phyloP scores from a whole-genome alignment of 2,329 filamentous ascomycete genomes.

The Hypomyces rosellus region DNA sequence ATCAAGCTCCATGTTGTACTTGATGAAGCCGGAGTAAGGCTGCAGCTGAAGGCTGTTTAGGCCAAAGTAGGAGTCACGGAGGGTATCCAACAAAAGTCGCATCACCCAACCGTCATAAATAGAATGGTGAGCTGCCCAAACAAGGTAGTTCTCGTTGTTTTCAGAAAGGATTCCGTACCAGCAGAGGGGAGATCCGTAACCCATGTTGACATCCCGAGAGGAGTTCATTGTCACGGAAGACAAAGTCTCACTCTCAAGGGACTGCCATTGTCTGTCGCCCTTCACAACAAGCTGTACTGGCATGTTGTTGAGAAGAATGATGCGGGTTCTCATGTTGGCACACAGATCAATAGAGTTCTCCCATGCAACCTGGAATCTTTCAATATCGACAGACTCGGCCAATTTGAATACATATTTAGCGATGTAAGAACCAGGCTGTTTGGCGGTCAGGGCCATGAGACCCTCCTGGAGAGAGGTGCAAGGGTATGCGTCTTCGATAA shows the following conservation, averaged over 20 bases:
- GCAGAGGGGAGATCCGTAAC: slow-evolving; percentile 8
- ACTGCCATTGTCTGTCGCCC: background rate
- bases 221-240: background rate
- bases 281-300: slow-evolving; percentile 1
- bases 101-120: slow-evolving; percentile 15
- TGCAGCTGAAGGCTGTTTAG: background rate
- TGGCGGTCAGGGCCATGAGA: slow-evolving; percentile 23
- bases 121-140: slow-evolving; percentile 5
- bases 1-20: background rate
- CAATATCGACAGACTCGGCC: slow-evolving; percentile 11
- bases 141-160: background rate
- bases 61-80: slow-evolving; percentile 2
- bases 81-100: slow-evolving; percentile 6
- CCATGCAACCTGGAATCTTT: slow-evolving; percentile 23
- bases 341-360: slow-evolving; percentile 9
- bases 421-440: slow-evolving; percentile 29
- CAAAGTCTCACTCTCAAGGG: no score
- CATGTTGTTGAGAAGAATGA: slow-evolving; percentile 1
- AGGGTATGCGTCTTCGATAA: slow-evolving; percentile 16
- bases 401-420: slow-evolving; percentile 15
- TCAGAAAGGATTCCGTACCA: slow-evolving; percentile 5
- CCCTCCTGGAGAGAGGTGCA: slow-evolving; percentile 18
- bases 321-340: slow-evolving; percentile 8
- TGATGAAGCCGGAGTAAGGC: background rate
- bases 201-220: background rate